These are phyloP conservation scores for Rhizoctonia solani DNA, from an alignment of 1,284 basidiomycete genomes.

Conservation along the genomic window DNA sequence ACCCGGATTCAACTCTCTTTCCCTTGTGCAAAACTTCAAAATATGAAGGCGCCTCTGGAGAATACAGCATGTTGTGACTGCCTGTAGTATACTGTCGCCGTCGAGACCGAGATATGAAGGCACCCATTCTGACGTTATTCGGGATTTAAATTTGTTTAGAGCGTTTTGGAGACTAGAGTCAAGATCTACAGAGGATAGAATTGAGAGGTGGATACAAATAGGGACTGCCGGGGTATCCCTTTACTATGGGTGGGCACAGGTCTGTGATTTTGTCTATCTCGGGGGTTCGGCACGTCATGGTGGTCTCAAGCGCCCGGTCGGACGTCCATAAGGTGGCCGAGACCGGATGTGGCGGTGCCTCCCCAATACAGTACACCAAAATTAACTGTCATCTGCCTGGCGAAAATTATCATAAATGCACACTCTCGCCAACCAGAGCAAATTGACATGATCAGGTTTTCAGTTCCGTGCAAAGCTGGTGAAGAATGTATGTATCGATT, in stretches of 20 bases:
- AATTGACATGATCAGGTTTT: too few species aligned
- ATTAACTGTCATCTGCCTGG: too few species aligned
- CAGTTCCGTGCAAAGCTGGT: too few species aligned
- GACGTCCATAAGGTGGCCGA: not conserved
- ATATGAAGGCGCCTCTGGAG: constrained; percentile 22
- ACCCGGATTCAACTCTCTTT: not conserved
- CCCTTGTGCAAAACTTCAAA: constrained; percentile 18
- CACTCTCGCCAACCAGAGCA: too few species aligned
- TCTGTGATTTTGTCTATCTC: constrained; percentile 22
- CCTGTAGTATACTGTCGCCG: constrained; percentile 23
- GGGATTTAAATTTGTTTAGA: not conserved
- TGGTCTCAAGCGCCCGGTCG: not conserved
- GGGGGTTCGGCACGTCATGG: constrained; percentile 19
- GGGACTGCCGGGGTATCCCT: not conserved
- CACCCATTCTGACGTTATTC: constrained; percentile 1
- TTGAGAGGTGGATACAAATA: not conserved
- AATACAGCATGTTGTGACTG: constrained; percentile 28
- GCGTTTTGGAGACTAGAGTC: not conserved
- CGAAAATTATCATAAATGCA: too few species aligned
- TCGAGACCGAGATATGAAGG: constrained; percentile 13
- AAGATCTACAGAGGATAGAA: not conserved
- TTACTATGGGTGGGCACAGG: constrained; percentile 2
- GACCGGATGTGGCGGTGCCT: too few species aligned
- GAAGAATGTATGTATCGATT: too few species aligned
- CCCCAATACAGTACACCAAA: too few species aligned